These are phyloP conservation scores for Sanguinoderma infundibulare DNA, from an alignment of 1,284 basidiomycete species.

Conservation along the genomic window DNA sequence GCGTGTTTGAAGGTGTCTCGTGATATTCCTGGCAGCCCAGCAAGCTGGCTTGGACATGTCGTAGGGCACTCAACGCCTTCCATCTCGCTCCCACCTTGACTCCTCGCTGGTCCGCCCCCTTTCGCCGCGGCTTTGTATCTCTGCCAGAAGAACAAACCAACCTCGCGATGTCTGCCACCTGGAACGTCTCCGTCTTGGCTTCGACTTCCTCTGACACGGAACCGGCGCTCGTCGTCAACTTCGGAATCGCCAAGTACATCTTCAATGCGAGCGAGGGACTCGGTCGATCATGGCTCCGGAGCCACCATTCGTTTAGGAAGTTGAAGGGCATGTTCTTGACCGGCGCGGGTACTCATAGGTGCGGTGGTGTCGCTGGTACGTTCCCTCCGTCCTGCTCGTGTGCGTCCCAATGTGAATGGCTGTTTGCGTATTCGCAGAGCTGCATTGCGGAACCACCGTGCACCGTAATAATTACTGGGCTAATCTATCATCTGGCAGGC, in stretches of 20 bases:
- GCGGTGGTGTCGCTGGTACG: constrained; percentile 75
- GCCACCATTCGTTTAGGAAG: constrained; percentile 64
- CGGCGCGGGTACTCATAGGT: constrained; percentile 61
- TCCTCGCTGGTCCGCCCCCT: not conserved
- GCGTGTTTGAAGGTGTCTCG: not conserved
- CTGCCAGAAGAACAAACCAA: not conserved
- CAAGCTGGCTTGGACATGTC: constrained; percentile 26
- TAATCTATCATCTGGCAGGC: constrained; percentile 48
- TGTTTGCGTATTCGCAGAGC: not conserved
- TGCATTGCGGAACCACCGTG: not conserved
- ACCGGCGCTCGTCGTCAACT: constrained; percentile 73
- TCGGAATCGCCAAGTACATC: constrained; percentile 81
- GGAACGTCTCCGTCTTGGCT: constrained; percentile 63
- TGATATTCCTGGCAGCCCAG: not conserved
- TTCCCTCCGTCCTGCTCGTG: constrained; percentile 6
- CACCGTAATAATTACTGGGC: constrained; percentile 2
- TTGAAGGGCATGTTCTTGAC: constrained; percentile 78
- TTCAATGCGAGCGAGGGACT: constrained; percentile 89
- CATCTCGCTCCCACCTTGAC: not conserved
- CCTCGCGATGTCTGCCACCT: constrained; percentile 46
- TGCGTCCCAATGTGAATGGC: not conserved
- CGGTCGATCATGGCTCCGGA: constrained; percentile 74
- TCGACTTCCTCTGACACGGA: constrained; percentile 76
- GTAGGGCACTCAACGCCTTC: constrained; percentile 9
- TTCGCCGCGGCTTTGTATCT: not conserved